phyloP scores from a whole-genome alignment of 768 basidiomycete species.

The Auricularia sp. region DNA sequence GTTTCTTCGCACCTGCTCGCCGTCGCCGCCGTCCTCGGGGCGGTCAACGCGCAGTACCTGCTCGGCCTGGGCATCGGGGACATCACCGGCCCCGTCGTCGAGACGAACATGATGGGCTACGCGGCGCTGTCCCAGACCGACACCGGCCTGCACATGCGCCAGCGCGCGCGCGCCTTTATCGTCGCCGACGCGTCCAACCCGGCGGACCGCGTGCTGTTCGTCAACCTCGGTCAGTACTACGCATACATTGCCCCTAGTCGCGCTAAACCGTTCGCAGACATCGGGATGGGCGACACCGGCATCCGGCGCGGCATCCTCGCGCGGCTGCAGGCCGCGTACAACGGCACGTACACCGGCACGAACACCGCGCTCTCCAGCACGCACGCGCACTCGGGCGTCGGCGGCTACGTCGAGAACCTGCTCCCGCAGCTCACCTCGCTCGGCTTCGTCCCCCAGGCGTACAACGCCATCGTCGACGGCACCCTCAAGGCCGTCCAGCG shows the following conservation, averaged over 20 bases:
- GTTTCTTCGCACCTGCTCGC: neutral
- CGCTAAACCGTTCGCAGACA: conserved; percentile 33
- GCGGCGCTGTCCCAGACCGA: conserved; percentile 54
- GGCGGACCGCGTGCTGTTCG: conserved; percentile 55
- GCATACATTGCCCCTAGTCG: no score
- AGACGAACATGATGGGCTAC: conserved; percentile 83
- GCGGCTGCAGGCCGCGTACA: conserved; percentile 43
- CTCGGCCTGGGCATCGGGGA: conserved; percentile 60
- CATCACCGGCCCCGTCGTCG: conserved; percentile 68
- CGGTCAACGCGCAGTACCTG: conserved; percentile 37
- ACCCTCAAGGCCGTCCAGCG: conserved; percentile 58
- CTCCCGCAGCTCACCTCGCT: conserved; percentile 67
- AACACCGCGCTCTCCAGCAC: conserved; percentile 71
- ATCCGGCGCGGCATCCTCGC: conserved; percentile 58
- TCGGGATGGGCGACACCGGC: conserved; percentile 74
- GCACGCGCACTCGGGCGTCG: conserved; percentile 65
- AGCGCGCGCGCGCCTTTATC: conserved; percentile 68
- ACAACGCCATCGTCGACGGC: conserved; percentile 60
- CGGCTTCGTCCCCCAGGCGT: conserved; percentile 63
- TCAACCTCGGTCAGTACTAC: conserved; percentile 50
- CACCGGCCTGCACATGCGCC: conserved; percentile 69
- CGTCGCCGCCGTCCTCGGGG: neutral
- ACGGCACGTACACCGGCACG: conserved; percentile 53
- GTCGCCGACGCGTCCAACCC: conserved; percentile 34
- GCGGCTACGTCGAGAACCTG: conserved; percentile 68